A percentile compares a stretch with the other conserved stretches of the same genome.
These are phyloP conservation scores for Xylariaceae sp. DNA, from an alignment of 2,329 filamentous ascomycete genomes.

Conservation along the genomic window DNA sequence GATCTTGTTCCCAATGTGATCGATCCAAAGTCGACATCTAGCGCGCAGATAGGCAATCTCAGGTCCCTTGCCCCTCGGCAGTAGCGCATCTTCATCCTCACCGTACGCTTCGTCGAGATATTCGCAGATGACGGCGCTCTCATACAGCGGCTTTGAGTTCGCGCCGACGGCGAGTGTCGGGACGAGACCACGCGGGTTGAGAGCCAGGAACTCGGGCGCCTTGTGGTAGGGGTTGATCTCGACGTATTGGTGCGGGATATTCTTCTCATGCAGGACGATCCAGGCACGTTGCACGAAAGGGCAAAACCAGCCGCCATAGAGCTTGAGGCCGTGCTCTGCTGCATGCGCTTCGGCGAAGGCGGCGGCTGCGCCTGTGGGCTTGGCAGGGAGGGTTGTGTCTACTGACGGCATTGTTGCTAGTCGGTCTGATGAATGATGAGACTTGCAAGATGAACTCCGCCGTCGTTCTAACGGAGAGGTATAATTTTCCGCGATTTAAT, in stretches of 20 bases:
- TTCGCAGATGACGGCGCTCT: conserved; percentile 67
- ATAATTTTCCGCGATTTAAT: too few species aligned
- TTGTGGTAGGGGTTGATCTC: conserved; percentile 78
- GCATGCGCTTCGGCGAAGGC: conserved; percentile 42
- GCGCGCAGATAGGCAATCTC: conserved; percentile 59
- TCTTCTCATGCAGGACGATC: conserved; percentile 69
- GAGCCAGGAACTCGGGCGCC: conserved; percentile 57
- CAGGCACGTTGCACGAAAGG: conserved; percentile 65
- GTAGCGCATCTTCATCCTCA: conserved; percentile 43
- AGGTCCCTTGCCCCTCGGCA: conserved; percentile 38
- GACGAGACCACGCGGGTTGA: conserved; percentile 72
- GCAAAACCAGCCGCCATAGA: conserved; percentile 74
- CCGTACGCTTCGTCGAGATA: conserved; percentile 69
- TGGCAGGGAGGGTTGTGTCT: conserved; percentile 44
- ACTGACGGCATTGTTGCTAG: conserved; percentile 30
- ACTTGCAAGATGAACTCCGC: too few species aligned
- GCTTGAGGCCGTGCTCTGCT: conserved; percentile 50
- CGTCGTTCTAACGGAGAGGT: too few species aligned
- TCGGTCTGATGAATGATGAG: too few species aligned
- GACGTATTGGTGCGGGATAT: conserved; percentile 67
- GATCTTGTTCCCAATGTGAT: conserved; percentile 62
- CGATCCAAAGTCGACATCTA: conserved; percentile 65
- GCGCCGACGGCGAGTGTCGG: conserved; percentile 58
- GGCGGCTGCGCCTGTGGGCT: conserved; percentile 47
- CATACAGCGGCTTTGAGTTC: conserved; percentile 57